Base-by-base conservation (phyloP, 164 flowering plant species). In the Protea cynaroides region DNA sequence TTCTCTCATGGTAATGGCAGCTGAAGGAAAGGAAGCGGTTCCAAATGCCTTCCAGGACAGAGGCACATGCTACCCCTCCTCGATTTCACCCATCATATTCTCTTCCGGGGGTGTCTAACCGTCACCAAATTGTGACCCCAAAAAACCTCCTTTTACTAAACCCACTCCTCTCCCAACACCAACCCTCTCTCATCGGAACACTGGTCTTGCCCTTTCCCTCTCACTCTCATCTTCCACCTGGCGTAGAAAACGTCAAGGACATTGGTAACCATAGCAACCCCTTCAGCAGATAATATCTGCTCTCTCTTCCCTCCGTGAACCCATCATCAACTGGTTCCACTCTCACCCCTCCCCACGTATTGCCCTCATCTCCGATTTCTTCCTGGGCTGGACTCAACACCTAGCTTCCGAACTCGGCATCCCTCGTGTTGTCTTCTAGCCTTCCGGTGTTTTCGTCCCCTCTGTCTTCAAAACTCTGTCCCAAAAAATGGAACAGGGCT, bases 331-430 rank as follows among this genome's bases (percentile, higher is more conserved):
- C 4, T 76, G 80, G 80, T 70, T 64, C 58, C 29, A 52, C 0
- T 65, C 81, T 56, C 76, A 66, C 66, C 72, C 67, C 0, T 47
- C 68, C 8, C 79, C 79, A 3, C 76, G 76, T 6, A 18, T 54
- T 10, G 71, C 74, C 59, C 61, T 76, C 56, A 4, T 76, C 6
- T 76, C 79, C 25, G 83, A 80, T 21, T 65, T 73, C 25, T 80
- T 80, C 71, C 61, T 73, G 23, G 78, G 83, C 18, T 77, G 84
- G 84, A 81, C 82, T 24, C 66, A 65, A 21, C 52, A 15, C 24
- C 80, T 81, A 1, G 79, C 79, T 7, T 10, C 55, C 60, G 50
- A 73, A 46, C 66, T 79, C 18, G 71, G 70, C 43, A 8, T 79
- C 1, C 74, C 61, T 0, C 75, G 80, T 4, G 1, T 81, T 58